phyloP scores from a whole-genome alignment of 345 rosid genomes.

The Rhodamnia rubescens region DNA sequence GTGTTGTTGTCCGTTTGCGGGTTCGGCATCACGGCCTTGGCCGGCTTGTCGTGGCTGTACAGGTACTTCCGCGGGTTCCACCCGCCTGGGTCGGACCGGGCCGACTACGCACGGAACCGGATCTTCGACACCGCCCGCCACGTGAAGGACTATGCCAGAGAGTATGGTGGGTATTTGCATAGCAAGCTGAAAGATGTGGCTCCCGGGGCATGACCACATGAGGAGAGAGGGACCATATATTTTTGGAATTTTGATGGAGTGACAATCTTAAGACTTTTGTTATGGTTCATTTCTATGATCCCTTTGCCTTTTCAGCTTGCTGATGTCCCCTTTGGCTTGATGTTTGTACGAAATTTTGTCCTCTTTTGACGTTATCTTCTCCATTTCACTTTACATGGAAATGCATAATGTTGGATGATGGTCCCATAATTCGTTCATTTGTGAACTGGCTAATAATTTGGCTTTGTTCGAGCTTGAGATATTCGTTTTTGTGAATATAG shows the following conservation, averaged over 20 bases:
- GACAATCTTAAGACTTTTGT: not conserved
- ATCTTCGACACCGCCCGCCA: conserved; percentile 74
- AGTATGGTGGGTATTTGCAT: conserved; percentile 80
- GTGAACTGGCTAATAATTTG: not conserved
- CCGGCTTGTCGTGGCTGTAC: conserved; percentile 48
- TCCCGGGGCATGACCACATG: conserved; percentile 58
- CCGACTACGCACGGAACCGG: conserved; percentile 72
- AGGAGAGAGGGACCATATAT: not conserved
- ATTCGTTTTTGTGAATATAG: not conserved
- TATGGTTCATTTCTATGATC: not conserved
- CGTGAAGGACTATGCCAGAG: conserved; percentile 80
- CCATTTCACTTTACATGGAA: not conserved
- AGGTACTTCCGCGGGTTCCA: conserved; percentile 58
- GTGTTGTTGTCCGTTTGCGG: conserved; percentile 50
- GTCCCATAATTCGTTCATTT: not conserved
- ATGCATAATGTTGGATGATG: not conserved
- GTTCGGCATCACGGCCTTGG: conserved; percentile 23
- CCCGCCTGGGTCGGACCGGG: conserved; percentile 66
- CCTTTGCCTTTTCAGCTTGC: not conserved
- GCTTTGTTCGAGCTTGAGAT: not conserved
- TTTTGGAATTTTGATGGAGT: not conserved
- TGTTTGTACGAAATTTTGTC: not conserved
- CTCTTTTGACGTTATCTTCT: not conserved
- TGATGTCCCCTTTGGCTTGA: not conserved
- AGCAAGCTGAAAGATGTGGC: conserved; percentile 88